Conservation (phyloP, 495 filamentous ascomycete genomes). For the Paragyromitra xinjiangensis region DNA sequence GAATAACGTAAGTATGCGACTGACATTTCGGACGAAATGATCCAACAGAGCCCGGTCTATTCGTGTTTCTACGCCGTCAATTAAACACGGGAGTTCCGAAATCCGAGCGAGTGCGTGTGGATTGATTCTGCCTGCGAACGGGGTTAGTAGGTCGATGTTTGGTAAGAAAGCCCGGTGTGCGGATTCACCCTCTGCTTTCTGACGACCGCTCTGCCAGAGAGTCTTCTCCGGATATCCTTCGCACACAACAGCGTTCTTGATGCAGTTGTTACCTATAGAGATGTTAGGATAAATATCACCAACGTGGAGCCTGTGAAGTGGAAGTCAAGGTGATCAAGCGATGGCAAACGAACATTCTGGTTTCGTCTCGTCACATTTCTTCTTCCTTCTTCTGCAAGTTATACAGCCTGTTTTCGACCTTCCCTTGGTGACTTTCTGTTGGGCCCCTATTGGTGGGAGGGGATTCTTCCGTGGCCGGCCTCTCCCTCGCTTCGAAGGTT, state of each 20-base stretch:
- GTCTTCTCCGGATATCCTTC: constrained; percentile 92
- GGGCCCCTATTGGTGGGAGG: constrained; percentile 64
- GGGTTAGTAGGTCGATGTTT: constrained; percentile 53
- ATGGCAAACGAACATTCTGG: constrained; percentile 66
- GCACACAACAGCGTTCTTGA: constrained; percentile 92
- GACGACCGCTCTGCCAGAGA: constrained; percentile 70
- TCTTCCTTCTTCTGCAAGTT: constrained; percentile 89
- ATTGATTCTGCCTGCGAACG: constrained; percentile 52
- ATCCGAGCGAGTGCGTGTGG: constrained; percentile 61
- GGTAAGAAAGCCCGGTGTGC: constrained; percentile 26
- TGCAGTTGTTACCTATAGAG: constrained; percentile 77
- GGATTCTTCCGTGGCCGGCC: constrained; percentile 89
- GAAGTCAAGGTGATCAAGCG: constrained; percentile 38
- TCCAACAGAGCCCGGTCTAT: constrained; percentile 85
- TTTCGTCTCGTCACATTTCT: constrained; percentile 97
- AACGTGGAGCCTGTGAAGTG: constrained; percentile 53
- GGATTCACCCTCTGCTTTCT: constrained; percentile 57
- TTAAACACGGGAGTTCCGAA: constrained; percentile 77
- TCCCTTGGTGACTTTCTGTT: constrained; percentile 80
- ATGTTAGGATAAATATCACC: constrained; percentile 51
- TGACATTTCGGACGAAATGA: constrained; percentile 84
- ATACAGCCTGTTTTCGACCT: constrained; percentile 93
- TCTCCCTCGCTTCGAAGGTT: constrained; percentile 67
- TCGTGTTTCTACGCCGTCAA: constrained; percentile 85
- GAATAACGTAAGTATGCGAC: constrained; percentile 81